phyloP scores from a whole-genome alignment of 2,329 filamentous ascomycete genomes.

The Lachnellula cervina region DNA sequence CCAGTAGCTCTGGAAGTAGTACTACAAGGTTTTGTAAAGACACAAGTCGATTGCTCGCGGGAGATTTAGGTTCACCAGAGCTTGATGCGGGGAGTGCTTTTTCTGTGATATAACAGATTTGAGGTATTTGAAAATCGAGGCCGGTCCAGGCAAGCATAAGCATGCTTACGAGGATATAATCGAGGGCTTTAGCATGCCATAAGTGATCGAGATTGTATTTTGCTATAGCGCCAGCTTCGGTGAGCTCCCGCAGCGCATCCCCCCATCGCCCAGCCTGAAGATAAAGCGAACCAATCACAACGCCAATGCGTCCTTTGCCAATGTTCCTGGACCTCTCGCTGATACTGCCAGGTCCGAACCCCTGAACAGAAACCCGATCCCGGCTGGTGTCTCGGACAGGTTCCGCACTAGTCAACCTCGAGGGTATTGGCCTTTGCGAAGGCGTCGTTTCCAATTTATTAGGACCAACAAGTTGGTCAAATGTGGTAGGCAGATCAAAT shows the following conservation, averaged over 20 bases:
- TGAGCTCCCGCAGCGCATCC: conserved; percentile 78
- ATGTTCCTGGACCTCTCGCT: conserved; percentile 76
- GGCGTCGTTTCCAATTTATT: conserved; percentile 8
- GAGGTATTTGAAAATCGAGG: conserved; percentile 73
- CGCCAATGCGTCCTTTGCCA: conserved; percentile 71
- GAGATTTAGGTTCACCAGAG: conserved; percentile 29
- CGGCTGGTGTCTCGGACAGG: conserved; percentile 23
- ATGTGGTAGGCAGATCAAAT: conserved; percentile 17
- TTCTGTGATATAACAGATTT: conserved; percentile 41
- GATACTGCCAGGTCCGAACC: conserved; percentile 66
- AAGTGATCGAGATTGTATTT: conserved; percentile 82
- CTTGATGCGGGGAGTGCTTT: conserved; percentile 24
- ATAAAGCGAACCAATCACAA: conserved; percentile 80
- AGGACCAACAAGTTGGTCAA: conserved; percentile 25
- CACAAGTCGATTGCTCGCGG: conserved; percentile 26
- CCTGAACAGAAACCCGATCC: conserved; percentile 59
- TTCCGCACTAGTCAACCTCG: conserved; percentile 20
- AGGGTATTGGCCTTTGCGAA: conserved; percentile 14
- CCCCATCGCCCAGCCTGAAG: conserved; percentile 86
- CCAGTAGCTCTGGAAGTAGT: conserved; percentile 67
- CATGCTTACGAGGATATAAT: conserved; percentile 78
- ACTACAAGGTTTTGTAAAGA: conserved; percentile 48
- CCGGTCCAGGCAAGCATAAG: conserved; percentile 80
- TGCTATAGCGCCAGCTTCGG: conserved; percentile 72
- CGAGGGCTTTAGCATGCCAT: conserved; percentile 96